Evolutionary conservation across 2,329 filamentous ascomycete genomes (phyloP).

Genomic region (Sporothrix brasiliensis): DNA sequence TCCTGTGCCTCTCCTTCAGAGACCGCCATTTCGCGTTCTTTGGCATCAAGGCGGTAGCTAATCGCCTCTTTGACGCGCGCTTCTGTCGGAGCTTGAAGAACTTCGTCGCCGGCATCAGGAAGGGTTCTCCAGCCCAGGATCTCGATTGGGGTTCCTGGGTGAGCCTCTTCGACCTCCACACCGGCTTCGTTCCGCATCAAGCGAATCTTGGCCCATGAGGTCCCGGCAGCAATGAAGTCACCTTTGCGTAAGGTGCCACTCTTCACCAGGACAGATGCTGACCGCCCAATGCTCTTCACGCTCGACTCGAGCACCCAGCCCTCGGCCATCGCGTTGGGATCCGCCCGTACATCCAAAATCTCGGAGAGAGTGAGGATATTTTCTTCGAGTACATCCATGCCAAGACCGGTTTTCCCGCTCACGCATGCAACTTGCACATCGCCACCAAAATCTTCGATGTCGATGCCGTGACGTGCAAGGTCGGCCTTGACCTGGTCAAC

Average conservation of each 20-base stretch:
- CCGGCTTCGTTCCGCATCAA: conserved; percentile 84
- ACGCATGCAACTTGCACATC: conserved; percentile 91
- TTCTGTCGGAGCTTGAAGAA: conserved; percentile 81
- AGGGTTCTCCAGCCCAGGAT: conserved; percentile 89
- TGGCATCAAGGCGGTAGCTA: conserved; percentile 72
- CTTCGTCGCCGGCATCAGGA: conserved; percentile 81
- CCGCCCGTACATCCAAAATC: conserved; percentile 85
- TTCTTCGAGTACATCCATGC: conserved; percentile 91
- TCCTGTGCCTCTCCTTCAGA: conserved; percentile 78
- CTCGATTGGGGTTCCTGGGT: conserved; percentile 87
- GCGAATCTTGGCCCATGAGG: conserved; percentile 84
- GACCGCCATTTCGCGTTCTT: conserved; percentile 72
- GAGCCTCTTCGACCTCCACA: conserved; percentile 68
- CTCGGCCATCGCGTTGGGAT: conserved; percentile 75
- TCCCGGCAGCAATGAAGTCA: conserved; percentile 83
- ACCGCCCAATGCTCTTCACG: conserved; percentile 80
- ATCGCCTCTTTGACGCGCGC: conserved; percentile 76
- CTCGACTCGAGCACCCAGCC: conserved; percentile 94
- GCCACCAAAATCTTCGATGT: conserved; percentile 93
- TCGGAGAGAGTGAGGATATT: conserved; percentile 84
- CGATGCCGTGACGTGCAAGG: conserved; percentile 77
- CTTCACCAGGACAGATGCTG: conserved; percentile 85
- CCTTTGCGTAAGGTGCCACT: conserved; percentile 81
- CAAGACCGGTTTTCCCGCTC: conserved; percentile 89
- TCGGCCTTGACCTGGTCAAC: conserved; percentile 86